Evolutionary conservation across 1,139 yeast species (phyloP).

Genomic region (Lodderomyces metapsilosis): DNA sequence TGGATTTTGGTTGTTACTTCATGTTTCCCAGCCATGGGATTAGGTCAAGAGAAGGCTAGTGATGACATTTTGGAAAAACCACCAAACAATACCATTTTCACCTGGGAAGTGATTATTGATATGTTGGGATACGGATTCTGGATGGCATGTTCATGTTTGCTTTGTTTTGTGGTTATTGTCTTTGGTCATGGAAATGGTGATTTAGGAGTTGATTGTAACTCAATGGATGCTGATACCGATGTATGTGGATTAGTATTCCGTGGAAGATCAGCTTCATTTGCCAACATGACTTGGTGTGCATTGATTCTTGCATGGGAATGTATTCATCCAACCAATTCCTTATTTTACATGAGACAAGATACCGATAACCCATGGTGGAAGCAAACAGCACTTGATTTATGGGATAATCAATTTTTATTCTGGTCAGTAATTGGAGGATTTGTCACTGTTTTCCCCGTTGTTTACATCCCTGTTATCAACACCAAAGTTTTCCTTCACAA

Average conservation of each 20-base stretch:
- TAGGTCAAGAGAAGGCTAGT: constrained; percentile 68
- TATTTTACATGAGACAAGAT: constrained; percentile 74
- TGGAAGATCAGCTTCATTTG: constrained; percentile 81
- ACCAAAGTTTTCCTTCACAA: constrained; percentile 72
- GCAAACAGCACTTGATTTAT: constrained; percentile 57
- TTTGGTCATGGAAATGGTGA: constrained; percentile 68
- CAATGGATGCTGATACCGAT: constrained; percentile 16
- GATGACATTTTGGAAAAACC: constrained; percentile 66
- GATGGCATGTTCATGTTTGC: constrained; percentile 74
- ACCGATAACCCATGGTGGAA: constrained; percentile 60
- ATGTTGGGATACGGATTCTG: constrained; percentile 72
- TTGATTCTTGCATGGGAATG: constrained; percentile 89
- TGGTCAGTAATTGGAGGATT: constrained; percentile 81
- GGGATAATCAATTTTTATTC: constrained; percentile 76
- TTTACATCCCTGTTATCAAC: constrained; percentile 87
- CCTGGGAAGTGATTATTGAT: constrained; percentile 69
- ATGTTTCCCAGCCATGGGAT: constrained; percentile 87
- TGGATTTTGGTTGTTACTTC: constrained; percentile 81
- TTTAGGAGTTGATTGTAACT: constrained; percentile 58
- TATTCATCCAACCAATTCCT: constrained; percentile 69
- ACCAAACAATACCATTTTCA: constrained; percentile 65
- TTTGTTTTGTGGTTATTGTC: constrained; percentile 62
- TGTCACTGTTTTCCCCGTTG: constrained; percentile 73
- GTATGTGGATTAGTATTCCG: constrained; percentile 66
- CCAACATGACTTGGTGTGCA: constrained; percentile 89